Base-by-base conservation (phyloP, 1,284 basidiomycete species). In the Ustilago shanxiensis region DNA sequence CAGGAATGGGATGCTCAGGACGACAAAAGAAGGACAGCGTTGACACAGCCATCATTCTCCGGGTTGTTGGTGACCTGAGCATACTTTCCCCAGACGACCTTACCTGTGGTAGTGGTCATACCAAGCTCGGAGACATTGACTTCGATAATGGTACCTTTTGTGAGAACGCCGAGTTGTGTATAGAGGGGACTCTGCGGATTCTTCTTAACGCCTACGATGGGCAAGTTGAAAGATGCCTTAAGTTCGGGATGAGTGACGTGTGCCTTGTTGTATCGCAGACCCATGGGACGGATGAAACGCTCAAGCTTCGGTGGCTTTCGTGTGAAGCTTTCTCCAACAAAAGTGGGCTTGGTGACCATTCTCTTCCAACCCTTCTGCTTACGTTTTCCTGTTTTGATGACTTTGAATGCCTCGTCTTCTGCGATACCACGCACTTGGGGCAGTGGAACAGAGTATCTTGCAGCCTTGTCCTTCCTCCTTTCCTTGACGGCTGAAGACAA, bases 391-490 rank as follows among this genome's bases (percentile, higher is more conserved):
- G 96, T 96, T 89, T 95, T 94, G 90, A 99, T 90, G 37, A 99
- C 97, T 89, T 97, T 98, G 90, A 99, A 99, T 91, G 96, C 97
- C 89, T 99, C 97, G 84, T 99, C 97, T 87, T 99, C 97, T 20
- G 96, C 95, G 81, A 99, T 98, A 51, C 97, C 97, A 64, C 96
- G 89, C 59, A 99, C 97, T 87, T 96, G 97, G 55, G 97, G 96
- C 73, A 99, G 86, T 3, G 96, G 97, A 2, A 99, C 97, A 28
- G 95, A 91, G 88, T 95, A 99, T 87, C 97, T 96, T 28, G 96
- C 97, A 1, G 96, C 97, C 88, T 98, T 97, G 89, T 99, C 97
- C 88, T 99, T 99, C 85, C 97, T 91, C 87, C 95, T 94, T 88
- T 99, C 95, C 88, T 99, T 99, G 89, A 99, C 93, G 14, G 97